These are phyloP conservation scores for Candida stauntonica DNA, from an alignment of 805 yeast species.

Conservation along the genomic window DNA sequence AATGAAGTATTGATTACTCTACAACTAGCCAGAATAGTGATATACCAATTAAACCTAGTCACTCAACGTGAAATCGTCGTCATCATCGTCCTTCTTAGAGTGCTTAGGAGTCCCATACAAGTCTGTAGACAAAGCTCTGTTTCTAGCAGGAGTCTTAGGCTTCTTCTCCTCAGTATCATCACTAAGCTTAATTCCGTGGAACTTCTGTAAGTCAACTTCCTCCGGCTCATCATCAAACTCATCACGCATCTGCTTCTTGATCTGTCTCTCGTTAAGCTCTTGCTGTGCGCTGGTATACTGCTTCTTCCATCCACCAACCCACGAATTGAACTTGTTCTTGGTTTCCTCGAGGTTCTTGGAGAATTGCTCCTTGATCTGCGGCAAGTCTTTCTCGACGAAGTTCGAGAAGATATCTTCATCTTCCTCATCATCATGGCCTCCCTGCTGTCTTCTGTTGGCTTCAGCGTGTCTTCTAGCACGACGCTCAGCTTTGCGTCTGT, in stretches of 20 bases:
- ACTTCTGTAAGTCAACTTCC: conserved; percentile 43
- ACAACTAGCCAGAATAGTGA: neutral
- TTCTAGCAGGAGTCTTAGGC: conserved; percentile 29
- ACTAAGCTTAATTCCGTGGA: conserved; percentile 44
- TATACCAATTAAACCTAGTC: conserved; percentile 5
- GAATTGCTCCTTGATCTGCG: conserved; percentile 62
- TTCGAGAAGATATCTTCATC: conserved; percentile 52
- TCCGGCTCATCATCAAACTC: conserved; percentile 51
- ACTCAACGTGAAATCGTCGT: conserved; percentile 44
- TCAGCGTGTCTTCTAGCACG: conserved; percentile 27
- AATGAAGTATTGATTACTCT: neutral
- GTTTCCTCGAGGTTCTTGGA: conserved; percentile 80
- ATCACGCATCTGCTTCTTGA: conserved; percentile 24
- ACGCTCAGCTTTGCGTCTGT: conserved; percentile 29
- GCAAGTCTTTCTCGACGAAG: conserved; percentile 50
- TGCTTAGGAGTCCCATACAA: conserved; percentile 24
- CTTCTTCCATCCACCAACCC: conserved; percentile 41
- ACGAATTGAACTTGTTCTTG: conserved; percentile 63
- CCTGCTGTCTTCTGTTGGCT: conserved; percentile 9
- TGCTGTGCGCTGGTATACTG: conserved; percentile 21
- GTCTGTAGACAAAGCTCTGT: conserved; percentile 28
- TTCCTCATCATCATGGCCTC: conserved; percentile 29
- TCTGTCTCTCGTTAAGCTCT: conserved; percentile 19
- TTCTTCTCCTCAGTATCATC: conserved; percentile 24
- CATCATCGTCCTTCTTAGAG: conserved; percentile 28